A percentile compares a stretch with the other conserved stretches of the same genome.
Conservation (phyloP, 2,329 filamentous ascomycete species). For the Pyrenochaeta sp. region DNA sequence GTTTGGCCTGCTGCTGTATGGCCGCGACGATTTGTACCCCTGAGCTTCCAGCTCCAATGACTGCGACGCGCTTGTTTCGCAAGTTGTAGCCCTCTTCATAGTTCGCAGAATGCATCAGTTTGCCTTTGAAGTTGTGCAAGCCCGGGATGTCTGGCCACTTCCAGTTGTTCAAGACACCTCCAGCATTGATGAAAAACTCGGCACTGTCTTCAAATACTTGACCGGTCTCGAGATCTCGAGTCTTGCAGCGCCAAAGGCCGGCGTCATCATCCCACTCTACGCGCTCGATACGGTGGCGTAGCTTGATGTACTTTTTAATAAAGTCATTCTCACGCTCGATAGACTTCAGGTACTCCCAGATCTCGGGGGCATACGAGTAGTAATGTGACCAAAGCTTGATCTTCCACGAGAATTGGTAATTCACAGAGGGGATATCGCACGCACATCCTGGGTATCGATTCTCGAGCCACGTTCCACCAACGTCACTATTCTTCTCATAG, state of each 20-base stretch:
- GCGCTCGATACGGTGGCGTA: constrained; percentile 26
- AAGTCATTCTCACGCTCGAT: constrained; percentile 48
- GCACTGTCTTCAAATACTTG: constrained; percentile 26
- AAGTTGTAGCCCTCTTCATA: constrained; percentile 52
- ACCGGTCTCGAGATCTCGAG: constrained; percentile 23
- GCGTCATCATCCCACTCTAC: constrained; percentile 26
- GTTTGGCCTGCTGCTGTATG: constrained; percentile 49
- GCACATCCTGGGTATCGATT: constrained; percentile 55
- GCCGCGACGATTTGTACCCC: constrained; percentile 56
- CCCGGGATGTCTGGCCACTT: constrained; percentile 55
- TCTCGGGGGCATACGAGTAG: constrained; percentile 59
- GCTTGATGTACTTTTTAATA: constrained; percentile 38
- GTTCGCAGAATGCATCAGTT: constrained; percentile 55
- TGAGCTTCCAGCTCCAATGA: constrained; percentile 53
- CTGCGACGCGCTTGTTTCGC: constrained; percentile 52
- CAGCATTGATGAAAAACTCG: constrained; percentile 36
- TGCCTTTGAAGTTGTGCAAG: constrained; percentile 51
- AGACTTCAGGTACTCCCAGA: constrained; percentile 58
- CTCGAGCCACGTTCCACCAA: constrained; percentile 55
- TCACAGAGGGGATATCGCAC: constrained; percentile 38
- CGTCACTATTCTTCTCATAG: constrained; percentile 53
- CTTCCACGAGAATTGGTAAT: constrained; percentile 59
- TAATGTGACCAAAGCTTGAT: constrained; percentile 55
- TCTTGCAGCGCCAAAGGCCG: constrained; percentile 24
- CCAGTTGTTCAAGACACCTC: constrained; percentile 41